Conservation (phyloP, 1,139 yeast species). For the Candida sojae region DNA sequence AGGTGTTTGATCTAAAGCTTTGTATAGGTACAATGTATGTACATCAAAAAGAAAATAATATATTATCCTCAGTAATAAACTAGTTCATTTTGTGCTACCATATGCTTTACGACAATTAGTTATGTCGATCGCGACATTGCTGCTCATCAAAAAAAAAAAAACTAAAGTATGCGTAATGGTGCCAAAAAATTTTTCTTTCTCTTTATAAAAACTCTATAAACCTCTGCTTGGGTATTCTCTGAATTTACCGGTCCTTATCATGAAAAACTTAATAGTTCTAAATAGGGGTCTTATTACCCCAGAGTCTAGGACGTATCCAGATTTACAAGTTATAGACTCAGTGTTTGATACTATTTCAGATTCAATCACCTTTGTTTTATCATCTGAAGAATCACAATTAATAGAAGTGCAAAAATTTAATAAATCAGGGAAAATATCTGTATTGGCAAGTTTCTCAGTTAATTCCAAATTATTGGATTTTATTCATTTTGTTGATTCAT, state of each 20-base stretch:
- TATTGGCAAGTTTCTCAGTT: slow-evolving; percentile 59
- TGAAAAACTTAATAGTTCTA: slow-evolving; percentile 61
- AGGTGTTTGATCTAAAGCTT: not conserved
- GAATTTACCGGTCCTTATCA: slow-evolving; percentile 16
- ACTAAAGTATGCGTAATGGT: not conserved
- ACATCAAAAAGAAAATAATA: no score
- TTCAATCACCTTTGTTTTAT: slow-evolving; percentile 66
- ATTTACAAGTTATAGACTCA: slow-evolving; percentile 56
- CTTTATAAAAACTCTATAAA: not conserved
- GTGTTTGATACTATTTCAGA: slow-evolving; percentile 78
- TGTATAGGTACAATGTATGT: no score
- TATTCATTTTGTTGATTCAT: slow-evolving; percentile 64
- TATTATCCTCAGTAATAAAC: not conserved
- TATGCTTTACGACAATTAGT: not conserved
- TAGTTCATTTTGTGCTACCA: not conserved
- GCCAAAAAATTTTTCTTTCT: not conserved
- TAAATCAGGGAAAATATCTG: slow-evolving; percentile 55
- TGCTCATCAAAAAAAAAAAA: slow-evolving; percentile 4
- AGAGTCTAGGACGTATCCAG: slow-evolving; percentile 58
- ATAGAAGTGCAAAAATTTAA: slow-evolving; percentile 54
- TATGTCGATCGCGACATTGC: slow-evolving; percentile 1
- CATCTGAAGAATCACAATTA: slow-evolving; percentile 58
- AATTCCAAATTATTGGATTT: slow-evolving; percentile 44
- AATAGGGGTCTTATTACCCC: slow-evolving; percentile 58
- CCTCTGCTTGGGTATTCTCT: not conserved